Percentiles rank a stretch among this genome's conserved stretches.
Conservation (phyloP, 257 asterid species). For the Eustoma russellianum region DNA sequence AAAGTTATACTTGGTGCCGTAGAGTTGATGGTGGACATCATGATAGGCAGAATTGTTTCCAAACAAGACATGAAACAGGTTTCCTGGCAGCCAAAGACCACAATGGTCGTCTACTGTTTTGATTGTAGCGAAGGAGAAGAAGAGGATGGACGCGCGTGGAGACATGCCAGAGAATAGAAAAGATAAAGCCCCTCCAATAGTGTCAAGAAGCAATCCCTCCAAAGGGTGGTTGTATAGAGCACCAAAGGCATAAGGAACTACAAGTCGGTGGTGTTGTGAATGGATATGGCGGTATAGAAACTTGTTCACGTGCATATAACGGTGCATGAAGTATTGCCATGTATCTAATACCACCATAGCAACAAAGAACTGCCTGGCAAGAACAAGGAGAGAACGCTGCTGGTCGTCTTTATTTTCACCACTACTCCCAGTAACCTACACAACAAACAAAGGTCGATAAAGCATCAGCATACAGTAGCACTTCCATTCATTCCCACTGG, state of each 20-base stretch:
- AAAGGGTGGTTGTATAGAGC: slow-evolving; percentile 92
- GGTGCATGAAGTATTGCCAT: slow-evolving; percentile 92
- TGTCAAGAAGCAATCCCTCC: slow-evolving; percentile 87
- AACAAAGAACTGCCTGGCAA: slow-evolving; percentile 43
- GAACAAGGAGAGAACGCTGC: slow-evolving; percentile 39
- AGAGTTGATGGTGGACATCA: slow-evolving; percentile 85
- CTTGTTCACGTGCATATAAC: slow-evolving; percentile 92
- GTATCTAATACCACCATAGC: slow-evolving; percentile 79
- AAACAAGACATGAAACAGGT: slow-evolving; percentile 63
- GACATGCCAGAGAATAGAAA: slow-evolving; percentile 92
- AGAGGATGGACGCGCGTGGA: slow-evolving; percentile 75
- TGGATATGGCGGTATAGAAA: slow-evolving; percentile 80
- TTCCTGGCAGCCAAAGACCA: slow-evolving; percentile 88
- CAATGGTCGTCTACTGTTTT: slow-evolving; percentile 93
- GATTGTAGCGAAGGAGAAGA: slow-evolving; percentile 83
- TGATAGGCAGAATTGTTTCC: slow-evolving; percentile 85
- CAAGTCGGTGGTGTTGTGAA: slow-evolving; percentile 78
- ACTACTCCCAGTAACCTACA: slow-evolving; percentile 63
- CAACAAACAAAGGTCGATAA: slow-evolving; percentile 10
- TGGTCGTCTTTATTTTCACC: slow-evolving; percentile 21
- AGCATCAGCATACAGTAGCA: neutral
- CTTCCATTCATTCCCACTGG: neutral
- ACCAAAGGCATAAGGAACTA: slow-evolving; percentile 87
- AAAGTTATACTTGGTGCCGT: slow-evolving; percentile 71
- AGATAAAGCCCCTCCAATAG: slow-evolving; percentile 74